phyloP scores from a whole-genome alignment of 129 eudicot genomes.

The Pulicaria dysenterica region DNA sequence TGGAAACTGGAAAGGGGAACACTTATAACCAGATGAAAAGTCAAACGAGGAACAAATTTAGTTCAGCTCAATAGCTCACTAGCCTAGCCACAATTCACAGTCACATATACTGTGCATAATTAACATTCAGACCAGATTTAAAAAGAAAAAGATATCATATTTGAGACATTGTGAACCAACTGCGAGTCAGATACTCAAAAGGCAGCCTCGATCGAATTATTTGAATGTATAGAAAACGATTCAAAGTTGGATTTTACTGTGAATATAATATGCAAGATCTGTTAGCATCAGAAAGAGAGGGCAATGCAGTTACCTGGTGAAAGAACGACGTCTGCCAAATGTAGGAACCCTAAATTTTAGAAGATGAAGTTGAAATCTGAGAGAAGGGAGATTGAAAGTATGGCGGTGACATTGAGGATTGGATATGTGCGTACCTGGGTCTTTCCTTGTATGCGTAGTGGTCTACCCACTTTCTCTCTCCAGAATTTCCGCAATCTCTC shows the following conservation, averaged over 20 bases:
- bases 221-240: neutral
- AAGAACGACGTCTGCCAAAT: slow-evolving; percentile 14
- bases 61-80: neutral
- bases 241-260: neutral
- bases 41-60: neutral
- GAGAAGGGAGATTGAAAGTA: neutral
- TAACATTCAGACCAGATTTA: neutral
- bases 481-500: too few relatives aligned
- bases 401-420: slow-evolving; percentile 40
- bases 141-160: neutral
- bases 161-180: slow-evolving; percentile 5
- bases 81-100: neutral
- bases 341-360: slow-evolving; percentile 26
- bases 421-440: slow-evolving; percentile 51
- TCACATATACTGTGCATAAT: neutral
- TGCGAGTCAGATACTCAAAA: neutral
- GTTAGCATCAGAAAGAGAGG: neutral
- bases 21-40: neutral
- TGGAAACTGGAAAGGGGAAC: neutral
- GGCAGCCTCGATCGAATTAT: neutral
- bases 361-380: neutral
- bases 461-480: neutral
- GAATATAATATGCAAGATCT: neutral
- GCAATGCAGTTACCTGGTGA: slow-evolving; percentile 27
- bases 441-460: neutral